Base-by-base conservation (phyloP, 208 protist genomes). In the Leishmania arabica region DNA sequence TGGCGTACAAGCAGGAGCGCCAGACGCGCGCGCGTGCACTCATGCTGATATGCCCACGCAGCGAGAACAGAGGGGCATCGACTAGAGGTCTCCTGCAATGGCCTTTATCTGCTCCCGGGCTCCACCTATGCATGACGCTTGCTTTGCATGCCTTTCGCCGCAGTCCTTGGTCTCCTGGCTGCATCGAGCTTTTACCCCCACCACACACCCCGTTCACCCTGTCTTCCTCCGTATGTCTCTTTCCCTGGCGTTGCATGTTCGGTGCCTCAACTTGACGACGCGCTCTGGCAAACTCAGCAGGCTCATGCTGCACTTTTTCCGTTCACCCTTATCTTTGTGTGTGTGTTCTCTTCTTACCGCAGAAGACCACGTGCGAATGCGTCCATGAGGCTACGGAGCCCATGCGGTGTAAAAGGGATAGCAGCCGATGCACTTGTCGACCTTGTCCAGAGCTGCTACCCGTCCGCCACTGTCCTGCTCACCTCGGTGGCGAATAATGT, bases 371-470 rank as follows among this genome's bases (percentile, higher is more conserved):
- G 9, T 27, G 31, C 37, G 42, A 17, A 7, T 6, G n/a, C 49
- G 7, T 76, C 15, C 24, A 76, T 76, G 71, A 8, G 15, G 31
- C 21, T 53, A 37, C 3, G 7, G 37, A 27, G 24, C 3, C 19
- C 31, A 15, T 42, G 40, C 11, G 45, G 49, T n/a, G 62, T 79
- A 7, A 49, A 40, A 2, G 54, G 21, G 24, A 60, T 40, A 27
- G 77, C 69, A 24, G 82, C 77, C n/a, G 65, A 81, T 34, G 71
- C 82, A 0, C 82, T 85, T 9, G 45, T 75, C 19, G 64, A 70
- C 1, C 47, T 86, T 0, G 78, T 82, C 45, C 73, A 66, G 49
- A 71, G 77, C 47, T 80, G 74, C 73, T 86, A 82, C 78, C 82
- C 82, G 0, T 79, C 65, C 3, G 77, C 82, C 27, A 72, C 74